These are phyloP conservation scores for Cercospora zeae-maydis DNA, from an alignment of 2,329 filamentous ascomycete species.

Conservation along the genomic window DNA sequence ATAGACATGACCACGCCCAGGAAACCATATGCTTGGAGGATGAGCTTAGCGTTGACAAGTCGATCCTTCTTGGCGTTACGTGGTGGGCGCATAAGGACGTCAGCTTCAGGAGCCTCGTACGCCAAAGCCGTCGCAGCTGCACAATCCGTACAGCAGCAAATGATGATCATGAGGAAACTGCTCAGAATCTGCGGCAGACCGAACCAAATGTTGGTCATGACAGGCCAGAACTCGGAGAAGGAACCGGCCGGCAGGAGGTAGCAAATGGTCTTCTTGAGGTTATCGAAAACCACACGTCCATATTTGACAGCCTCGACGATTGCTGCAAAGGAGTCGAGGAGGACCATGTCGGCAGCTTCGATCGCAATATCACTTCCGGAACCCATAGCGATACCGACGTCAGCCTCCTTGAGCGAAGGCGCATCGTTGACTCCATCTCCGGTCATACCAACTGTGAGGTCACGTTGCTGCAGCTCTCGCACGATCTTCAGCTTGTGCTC, in stretches of 20 bases:
- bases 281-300: conserved; percentile 74
- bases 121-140: conserved; percentile 68
- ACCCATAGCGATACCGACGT: conserved; percentile 58
- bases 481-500: conserved; percentile 79
- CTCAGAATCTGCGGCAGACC: conserved; percentile 70
- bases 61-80: conserved; percentile 66
- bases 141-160: conserved; percentile 70
- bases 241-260: conserved; percentile 69
- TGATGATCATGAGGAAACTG: conserved; percentile 64
- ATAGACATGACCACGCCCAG: conserved; percentile 55
- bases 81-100: conserved; percentile 66
- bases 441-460: conserved; percentile 55
- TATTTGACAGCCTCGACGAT: conserved; percentile 70
- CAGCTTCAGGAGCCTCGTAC: conserved; percentile 72
- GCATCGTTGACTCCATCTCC: conserved; percentile 51
- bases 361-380: conserved; percentile 59
- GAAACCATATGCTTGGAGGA: conserved; percentile 69
- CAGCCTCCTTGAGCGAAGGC: conserved; percentile 55
- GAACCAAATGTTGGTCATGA: conserved; percentile 68
- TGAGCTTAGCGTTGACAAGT: conserved; percentile 69
- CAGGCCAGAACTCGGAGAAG: conserved; percentile 74
- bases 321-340: conserved; percentile 66
- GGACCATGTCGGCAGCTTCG: conserved; percentile 60
- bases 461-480: conserved; percentile 63
- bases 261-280: conserved; percentile 72